Base-by-base conservation (phyloP, 2,329 filamentous ascomycete species). In the Phaeomoniella chlamydospora region DNA sequence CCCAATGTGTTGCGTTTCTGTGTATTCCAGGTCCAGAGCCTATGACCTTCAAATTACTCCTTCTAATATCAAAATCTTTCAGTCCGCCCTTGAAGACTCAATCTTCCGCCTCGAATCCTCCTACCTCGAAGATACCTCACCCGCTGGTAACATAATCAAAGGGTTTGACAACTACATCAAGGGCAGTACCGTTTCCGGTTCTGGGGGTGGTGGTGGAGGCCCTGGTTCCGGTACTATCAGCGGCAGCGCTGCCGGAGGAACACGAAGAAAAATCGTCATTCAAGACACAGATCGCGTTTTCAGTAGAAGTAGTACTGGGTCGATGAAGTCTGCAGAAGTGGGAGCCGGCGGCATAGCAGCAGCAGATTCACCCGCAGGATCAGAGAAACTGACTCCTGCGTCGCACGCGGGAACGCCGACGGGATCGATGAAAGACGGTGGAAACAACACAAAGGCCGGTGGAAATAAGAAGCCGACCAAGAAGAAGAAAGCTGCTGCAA, bases 151-250 rank as follows among this genome's bases (percentile, higher is more conserved):
- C 62, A 96, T 98, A 53, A 88, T 98, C 55, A 86, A 83, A 34
- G 90, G 90, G 15, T 98, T 98, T 57, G 90, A 98, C 57, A 92
- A 86, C 54, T 98, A 96, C 62, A 92, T 94, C 66, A 98, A 98
- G 59, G 87, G 84, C 37, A 72, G 70, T 13, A 70, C 73, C 5
- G 72, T 74, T n/a, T 67, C 61, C 3, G 52, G 56, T 4, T 49
- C 53, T 16, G 46, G 45, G 40, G 39, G 39, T 6, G 43, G 15
- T 37, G 38, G 38, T 55, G 80, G 51, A 72, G 77, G 49, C 73
- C 9, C 22, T 26, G 22, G 22, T 26, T 6, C 9, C n/a, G 80
- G 55, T n/a, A 49, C 47, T 18, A 43, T 49, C 16, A 45, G 42
- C 31, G 46, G 44, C 6, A 43, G 44, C 18, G 53, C 57, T 22